Evolutionary conservation across 306 rosid genomes (phyloP), one percentile per base, ranked within the genome.

Genomic region (Citrullus amarus): DNA sequence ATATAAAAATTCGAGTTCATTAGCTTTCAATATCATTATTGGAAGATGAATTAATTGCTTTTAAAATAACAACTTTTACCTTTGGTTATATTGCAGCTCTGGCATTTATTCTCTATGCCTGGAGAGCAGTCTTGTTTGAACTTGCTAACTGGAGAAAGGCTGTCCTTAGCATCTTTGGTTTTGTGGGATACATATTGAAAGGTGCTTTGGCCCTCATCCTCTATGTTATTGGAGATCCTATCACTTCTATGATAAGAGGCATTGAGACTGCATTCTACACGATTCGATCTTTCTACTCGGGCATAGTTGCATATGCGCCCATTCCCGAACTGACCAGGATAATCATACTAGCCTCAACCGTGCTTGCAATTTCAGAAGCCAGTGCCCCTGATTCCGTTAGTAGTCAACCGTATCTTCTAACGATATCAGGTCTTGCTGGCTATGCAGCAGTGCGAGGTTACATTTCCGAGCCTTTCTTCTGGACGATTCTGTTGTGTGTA

Each of bases 41-140:
- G 54, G 56, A 69, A 69, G 36, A 56, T n/a, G 10, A 18, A 18
- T 62, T 76, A 15, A 25, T 55, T 71, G 53, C 9, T 22, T 59
- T 78, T 81, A 54, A 22, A 79, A 69, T 20, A 63, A 81, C 72
- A 13, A 38, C 72, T 50, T 51, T 82, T 70, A 63, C 18, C 77
- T 48, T 76, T 34, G 3, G 44, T 85, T 13, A 67, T 75, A 61
- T 41, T 87, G 84, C 97, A 93, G 97, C 89, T 18, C 62, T 83
- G 75, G 96, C 82, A 68, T 90, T 95, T 81, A 87, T 95, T 58
- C 43, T 92, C 69, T 95, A 95, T 82, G 90, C 97, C n/a, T 95
- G 99, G 99, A 89, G 93, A 82, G 93, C 92, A 17, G 96, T 92
- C 71, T 80, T 95, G 46, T 89, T 92, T n/a, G 99, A 95, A 80